Base-by-base conservation (phyloP, 2,329 filamentous ascomycete species). In the Zymoseptoria ardabiliae region DNA sequence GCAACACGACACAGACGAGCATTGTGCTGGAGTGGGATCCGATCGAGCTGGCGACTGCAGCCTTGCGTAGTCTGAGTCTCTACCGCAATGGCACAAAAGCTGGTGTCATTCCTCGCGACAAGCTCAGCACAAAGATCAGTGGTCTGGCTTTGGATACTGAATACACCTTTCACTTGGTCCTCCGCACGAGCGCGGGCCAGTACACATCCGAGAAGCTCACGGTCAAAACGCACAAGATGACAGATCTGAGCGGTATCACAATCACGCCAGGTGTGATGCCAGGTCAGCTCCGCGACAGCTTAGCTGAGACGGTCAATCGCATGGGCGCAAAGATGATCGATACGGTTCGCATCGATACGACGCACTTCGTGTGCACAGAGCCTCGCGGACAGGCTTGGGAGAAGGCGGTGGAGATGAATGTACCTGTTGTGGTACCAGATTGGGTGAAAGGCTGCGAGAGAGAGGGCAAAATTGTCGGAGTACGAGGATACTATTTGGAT, bases 21-120 rank as follows among this genome's bases (percentile, higher is more conserved):
- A 88, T 97, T 52, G 94, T 99, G 45, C 88, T 99, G 56, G 94
- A 97, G 77, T 99, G 94, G 94, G 94, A 97, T 65, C 91, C 93
- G 35, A 89, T 99, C 71, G 84, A 93, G 69, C 85, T 97, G 54
- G 94, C 92, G 21, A 97, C 93, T 4, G 91, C 94, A 64, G 91
- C 94, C 72, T 82, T 97, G 62, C 87, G 94, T 70, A 93, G 89
- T 54, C 83, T 99, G 56, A 91, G 89, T 59, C 82, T 99, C 55
- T 97, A 94, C 77, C 89, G 94, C 74, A 99, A 99, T 79, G 91
- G 91, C 69, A 91, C 91, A 73, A 99, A 97, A 79, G 93, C 93
- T 17, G 94, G 94, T 70, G 93, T 89, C 69, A 97, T 99, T 71
- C 94, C 94, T 21, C 85, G 89, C 58, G 87, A 92, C 68, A 95